Percentiles rank a stretch among this genome's conserved stretches.
These are phyloP conservation scores for Lipomyces starkeyi DNA, from an alignment of 805 yeast species.

Conservation along the genomic window DNA sequence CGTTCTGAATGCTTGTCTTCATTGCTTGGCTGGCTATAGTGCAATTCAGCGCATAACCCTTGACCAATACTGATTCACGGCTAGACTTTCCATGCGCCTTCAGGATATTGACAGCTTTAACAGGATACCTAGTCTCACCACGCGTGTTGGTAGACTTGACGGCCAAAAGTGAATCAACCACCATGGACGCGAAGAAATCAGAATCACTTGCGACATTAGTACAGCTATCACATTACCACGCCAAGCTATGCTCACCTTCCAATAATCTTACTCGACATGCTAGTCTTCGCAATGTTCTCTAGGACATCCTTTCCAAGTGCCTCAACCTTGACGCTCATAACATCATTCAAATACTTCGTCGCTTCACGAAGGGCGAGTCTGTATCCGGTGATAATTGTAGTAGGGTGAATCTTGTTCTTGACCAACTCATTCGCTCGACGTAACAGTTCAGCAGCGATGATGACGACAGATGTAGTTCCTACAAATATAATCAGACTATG, in stretches of 20 bases:
- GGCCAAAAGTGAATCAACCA: constrained; percentile 93
- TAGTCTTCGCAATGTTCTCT: constrained; percentile 91
- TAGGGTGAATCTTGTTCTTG: constrained; percentile 93
- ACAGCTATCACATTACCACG: not conserved
- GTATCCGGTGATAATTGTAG: constrained; percentile 96
- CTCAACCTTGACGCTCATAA: constrained; percentile 79
- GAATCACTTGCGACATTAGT: constrained; percentile 61
- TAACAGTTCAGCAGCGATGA: constrained; percentile 89
- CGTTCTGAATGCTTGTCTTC: constrained; percentile 70
- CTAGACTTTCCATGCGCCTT: constrained; percentile 97
- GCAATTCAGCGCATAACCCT: constrained; percentile 96
- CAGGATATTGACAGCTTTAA: constrained; percentile 92
- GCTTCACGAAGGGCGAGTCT: constrained; percentile 93
- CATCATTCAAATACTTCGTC: constrained; percentile 81
- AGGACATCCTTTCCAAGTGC: constrained; percentile 80
- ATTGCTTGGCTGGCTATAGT: constrained; percentile 98
- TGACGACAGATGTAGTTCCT: constrained; percentile 89
- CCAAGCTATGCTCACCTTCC: constrained; percentile 53
- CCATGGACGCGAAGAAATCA: constrained; percentile 86
- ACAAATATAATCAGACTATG: not conserved
- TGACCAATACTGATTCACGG: constrained; percentile 79
- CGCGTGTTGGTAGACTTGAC: constrained; percentile 88
- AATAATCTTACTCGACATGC: constrained; percentile 95
- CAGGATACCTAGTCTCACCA: constrained; percentile 92
- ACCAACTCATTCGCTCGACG: constrained; percentile 94